Base-by-base conservation (phyloP, 148 eudicot genomes). In the Dianthus caryophyllus region DNA sequence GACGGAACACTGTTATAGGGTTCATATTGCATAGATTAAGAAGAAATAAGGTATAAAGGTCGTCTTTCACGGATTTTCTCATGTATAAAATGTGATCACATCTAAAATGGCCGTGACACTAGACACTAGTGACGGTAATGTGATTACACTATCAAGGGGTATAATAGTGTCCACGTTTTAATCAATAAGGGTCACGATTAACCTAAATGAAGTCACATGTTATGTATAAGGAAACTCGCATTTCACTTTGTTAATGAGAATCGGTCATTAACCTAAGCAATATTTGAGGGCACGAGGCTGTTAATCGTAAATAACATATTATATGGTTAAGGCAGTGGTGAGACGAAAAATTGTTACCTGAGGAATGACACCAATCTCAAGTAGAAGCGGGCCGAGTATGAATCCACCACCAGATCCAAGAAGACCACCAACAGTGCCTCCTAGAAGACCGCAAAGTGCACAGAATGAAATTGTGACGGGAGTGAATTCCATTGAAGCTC, bases 371-470 rank as follows among this genome's bases (percentile, higher is more conserved):
- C 99, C 97, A 47, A 95, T 86, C 78, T 95, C 97, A 52, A 95
- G 83, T 33, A 95, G 86, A 52, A 95, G 82, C 2, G 99, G 99
- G n/a, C 99, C 97, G 16, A 95, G 79, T 78, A 95, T 90, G 67
- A 95, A 95, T 20, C 99, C 99, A 38, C 99, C 99, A 54, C 99
- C 99, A 20, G 99, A 95, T 30, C 99, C 99, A 26, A 95, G 71
- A 65, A 95, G 79, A 43, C 99, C 99, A 22, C 99, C 99, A 18
- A 95, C 99, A 33, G 96, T 88, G 57, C 99, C 99, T 67, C 99
- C 99, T 31, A 95, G 81, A 44, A 90, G 65, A 50, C 97, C 99
- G 66, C 96, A 88, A 27, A 95, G 79, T 46, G 93, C 87, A 74
- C 99, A 95, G 30, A 95, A 85, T 2, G 79, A 67, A 48, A 95